Evolutionary conservation across 306 rosid species (phyloP).

Genomic region (Cicer yamashitae): DNA sequence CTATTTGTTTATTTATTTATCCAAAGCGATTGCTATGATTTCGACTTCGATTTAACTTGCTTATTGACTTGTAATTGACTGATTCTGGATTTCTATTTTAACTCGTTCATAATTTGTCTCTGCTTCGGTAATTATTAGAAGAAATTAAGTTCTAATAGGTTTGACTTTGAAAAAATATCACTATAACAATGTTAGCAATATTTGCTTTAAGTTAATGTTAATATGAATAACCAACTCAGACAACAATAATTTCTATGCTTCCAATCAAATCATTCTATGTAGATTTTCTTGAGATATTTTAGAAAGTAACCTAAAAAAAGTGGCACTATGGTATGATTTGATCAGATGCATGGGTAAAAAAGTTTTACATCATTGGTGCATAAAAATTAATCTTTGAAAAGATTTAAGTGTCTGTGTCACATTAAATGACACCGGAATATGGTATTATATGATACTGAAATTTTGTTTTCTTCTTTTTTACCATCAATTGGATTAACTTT

Average conservation of each 20-base stretch:
- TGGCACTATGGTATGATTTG: no score
- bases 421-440: not conserved
- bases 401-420: no score
- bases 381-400: no score
- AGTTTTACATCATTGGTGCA: no score
- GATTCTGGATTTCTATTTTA: not conserved
- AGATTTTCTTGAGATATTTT: no score
- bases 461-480: not conserved
- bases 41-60: not conserved
- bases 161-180: not conserved
- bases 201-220: not conserved
- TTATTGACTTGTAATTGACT: not conserved
- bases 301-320: no score
- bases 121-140: not conserved
- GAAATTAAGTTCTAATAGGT: not conserved
- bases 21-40: not conserved
- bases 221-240: no score
- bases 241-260: no score
- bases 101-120: not conserved
- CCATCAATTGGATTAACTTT: not conserved
- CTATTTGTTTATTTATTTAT: not conserved
- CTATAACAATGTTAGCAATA: not conserved
- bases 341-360: no score
- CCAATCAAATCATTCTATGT: no score
- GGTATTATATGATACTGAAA: conserved; percentile 4